Evolutionary conservation across 2,329 filamentous ascomycete species (phyloP), one percentile per base, ranked within the genome.

Genomic region (Pseudonectria foliicola): DNA sequence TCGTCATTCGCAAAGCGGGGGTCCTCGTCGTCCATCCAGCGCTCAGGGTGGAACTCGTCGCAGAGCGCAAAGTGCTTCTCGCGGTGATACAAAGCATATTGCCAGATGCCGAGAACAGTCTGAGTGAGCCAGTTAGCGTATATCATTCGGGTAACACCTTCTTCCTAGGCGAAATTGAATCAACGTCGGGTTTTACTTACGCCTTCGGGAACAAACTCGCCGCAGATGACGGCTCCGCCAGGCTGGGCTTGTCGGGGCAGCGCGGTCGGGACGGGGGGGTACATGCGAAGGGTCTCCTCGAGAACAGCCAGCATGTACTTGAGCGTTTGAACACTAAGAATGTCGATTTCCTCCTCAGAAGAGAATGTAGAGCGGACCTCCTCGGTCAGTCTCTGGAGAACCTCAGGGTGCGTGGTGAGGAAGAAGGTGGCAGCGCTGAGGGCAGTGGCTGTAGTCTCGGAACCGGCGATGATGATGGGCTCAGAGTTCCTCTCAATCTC

Each of bases 241-340:
- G 40, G 40, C 4, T 56, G 52, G 1, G 55, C 50, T 8, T 52
- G 27, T 1, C 62, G 34, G 4, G 47, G 46, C 25, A 51, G 31
- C 1, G 37, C 47, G 10, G 32, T 35, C 34, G 45, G 34, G 3
- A 43, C 34, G 7, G 43, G 45, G 10, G 63, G 60, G 33, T 60
- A 65, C 21, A 63, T 44, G 10, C 68, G 53, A 25, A 71, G 44
- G 5, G 50, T 48, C 44, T 71, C 67, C 2, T 67, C 52, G 12
- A 70, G 43, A 24, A 52, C 54, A 2, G 65, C 65, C 11, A 55
- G 40, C 35, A 68, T 35, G 7, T 49, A 52, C 3, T 27, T 4
- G 6, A 52, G 29, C 6, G 32, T 23, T 1, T 41, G 33, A 2
- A 45, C 45, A n/a, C 35, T 35, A 2, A 26, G 2, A 12, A 47